phyloP scores from a whole-genome alignment of 257 asterid genomes.

The Solanum corneliomulleri region DNA sequence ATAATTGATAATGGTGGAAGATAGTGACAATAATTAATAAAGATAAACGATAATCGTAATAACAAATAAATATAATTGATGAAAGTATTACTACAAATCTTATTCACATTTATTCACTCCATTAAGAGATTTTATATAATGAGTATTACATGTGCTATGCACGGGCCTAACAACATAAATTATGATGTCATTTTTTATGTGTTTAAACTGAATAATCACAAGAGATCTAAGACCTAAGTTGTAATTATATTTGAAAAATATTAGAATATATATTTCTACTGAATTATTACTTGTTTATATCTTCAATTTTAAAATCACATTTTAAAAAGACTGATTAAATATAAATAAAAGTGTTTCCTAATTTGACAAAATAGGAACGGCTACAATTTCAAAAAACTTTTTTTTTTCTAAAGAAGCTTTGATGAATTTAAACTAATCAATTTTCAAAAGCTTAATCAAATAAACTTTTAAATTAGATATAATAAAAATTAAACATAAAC shows the following conservation, averaged over 20 bases:
- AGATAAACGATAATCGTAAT: fast-evolving
- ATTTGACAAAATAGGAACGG: neutral
- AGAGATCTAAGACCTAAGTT: too few relatives aligned
- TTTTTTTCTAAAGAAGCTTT: neutral
- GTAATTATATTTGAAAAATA: too few relatives aligned
- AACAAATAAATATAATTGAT: neutral
- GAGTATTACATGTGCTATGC: too few relatives aligned
- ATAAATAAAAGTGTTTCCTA: neutral
- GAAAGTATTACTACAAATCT: too few relatives aligned
- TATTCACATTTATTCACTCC: neutral
- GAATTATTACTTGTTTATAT: neutral
- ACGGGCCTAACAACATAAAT: too few relatives aligned
- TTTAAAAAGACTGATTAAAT: neutral
- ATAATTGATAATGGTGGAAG: neutral
- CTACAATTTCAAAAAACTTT: neutral
- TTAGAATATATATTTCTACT: neutral
- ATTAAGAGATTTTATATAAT: neutral
- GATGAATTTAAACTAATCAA: neutral
- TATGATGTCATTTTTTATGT: too few relatives aligned
- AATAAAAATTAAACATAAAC: neutral
- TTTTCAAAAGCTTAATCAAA: neutral
- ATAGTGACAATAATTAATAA: neutral
- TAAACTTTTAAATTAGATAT: neutral
- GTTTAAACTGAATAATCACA: too few relatives aligned
- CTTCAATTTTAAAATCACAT: neutral